A percentile compares a stretch with the other conserved stretches of the same genome.
These are phyloP conservation scores for Baudoinia panamericana DNA, from an alignment of 495 filamentous ascomycete genomes.

Conservation along the genomic window DNA sequence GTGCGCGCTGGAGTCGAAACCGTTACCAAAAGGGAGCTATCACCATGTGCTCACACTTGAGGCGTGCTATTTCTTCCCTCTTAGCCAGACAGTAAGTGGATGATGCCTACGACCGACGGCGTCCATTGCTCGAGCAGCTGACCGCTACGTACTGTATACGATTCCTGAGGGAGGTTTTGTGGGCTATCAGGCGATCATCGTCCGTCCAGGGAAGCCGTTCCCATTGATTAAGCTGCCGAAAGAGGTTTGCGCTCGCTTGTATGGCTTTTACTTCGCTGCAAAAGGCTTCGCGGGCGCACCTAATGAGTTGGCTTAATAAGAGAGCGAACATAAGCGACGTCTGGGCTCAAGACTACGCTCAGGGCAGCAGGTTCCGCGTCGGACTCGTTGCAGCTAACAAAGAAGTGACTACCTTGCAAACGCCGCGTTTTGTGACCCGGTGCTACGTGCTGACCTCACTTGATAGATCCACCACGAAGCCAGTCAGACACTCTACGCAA, in stretches of 20 bases:
- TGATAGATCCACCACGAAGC: conserved; percentile 15
- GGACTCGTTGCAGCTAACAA: conserved; percentile 18
- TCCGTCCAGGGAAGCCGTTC: conserved; percentile 17
- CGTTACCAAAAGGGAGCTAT: conserved; percentile 3
- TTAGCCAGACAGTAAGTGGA: conserved; percentile 15
- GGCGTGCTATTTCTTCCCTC: conserved; percentile 9
- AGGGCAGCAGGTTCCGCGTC: conserved; percentile 14
- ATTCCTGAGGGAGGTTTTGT: conserved; percentile 13
- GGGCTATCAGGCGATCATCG: conserved; percentile 16
- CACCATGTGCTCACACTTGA: conserved; percentile 11
- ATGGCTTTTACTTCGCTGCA: conserved; percentile 15
- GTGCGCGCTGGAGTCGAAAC: conserved; percentile 6
- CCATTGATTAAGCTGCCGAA: conserved; percentile 13
- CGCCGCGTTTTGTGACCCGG: not conserved
- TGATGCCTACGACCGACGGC: not conserved
- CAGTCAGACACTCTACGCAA: conserved; percentile 14
- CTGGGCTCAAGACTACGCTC: conserved; percentile 14
- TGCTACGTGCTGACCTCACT: not conserved
- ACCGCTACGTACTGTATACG: conserved; percentile 1
- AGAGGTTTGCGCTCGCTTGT: conserved; percentile 16
- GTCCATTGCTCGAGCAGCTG: not conserved
- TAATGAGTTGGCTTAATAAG: conserved; percentile 12
- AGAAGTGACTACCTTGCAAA: too few species aligned
- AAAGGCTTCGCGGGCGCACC: conserved; percentile 10
- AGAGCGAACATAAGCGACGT: conserved; percentile 7